Percentiles rank a stretch among this genome's conserved stretches.
Evolutionary conservation across 2,329 filamentous ascomycete genomes (phyloP).

Genomic region (Penicillium hordei): DNA sequence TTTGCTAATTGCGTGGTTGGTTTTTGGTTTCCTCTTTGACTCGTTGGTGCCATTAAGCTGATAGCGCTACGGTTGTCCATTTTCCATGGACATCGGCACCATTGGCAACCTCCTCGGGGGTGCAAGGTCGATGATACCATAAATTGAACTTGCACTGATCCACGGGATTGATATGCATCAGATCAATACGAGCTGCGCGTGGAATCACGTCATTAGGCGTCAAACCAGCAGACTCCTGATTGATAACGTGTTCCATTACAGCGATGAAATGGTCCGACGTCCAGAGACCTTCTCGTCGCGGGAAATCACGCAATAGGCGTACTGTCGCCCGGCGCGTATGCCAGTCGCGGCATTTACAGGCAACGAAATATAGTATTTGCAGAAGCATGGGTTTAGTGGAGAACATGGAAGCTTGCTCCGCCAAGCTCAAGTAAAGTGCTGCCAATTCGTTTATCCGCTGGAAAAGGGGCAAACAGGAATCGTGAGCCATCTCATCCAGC

Average conservation of each 20-base stretch:
- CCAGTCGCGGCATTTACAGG: constrained; percentile 1
- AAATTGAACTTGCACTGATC: not conserved
- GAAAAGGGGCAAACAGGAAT: not conserved
- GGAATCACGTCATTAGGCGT: not conserved
- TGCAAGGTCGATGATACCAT: not conserved
- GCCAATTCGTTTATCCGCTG: not conserved
- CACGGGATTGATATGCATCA: not conserved
- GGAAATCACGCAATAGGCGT: not conserved
- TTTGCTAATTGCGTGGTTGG: not conserved
- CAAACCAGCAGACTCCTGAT: not conserved
- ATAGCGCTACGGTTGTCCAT: not conserved
- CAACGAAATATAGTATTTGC: not conserved
- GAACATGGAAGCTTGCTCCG: not conserved
- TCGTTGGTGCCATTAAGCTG: not conserved
- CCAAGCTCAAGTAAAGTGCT: not conserved
- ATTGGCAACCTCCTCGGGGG: not conserved
- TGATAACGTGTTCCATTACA: not conserved
- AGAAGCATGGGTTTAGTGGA: constrained; percentile 1
- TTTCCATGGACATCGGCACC: not conserved
- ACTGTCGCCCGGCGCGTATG: not conserved
- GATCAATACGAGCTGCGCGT: not conserved
- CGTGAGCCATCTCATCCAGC: not conserved
- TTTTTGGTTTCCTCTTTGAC: not conserved
- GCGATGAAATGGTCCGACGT: not conserved
- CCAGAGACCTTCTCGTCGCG: constrained; percentile 3